phyloP scores from a whole-genome alignment of 345 rosid genomes.

The Anacardium occidentale region DNA sequence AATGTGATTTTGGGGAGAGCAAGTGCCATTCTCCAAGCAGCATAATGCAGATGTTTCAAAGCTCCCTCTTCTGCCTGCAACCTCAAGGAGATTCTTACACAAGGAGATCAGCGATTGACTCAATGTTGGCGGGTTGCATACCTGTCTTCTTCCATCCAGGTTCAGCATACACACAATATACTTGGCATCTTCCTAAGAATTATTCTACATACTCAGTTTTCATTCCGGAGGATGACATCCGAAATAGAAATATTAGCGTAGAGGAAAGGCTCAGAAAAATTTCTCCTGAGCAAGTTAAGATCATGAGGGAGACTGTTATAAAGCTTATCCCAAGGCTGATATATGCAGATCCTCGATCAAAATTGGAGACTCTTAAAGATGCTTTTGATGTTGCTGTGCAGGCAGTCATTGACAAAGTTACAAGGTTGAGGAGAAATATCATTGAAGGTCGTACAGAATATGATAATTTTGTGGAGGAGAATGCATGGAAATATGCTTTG shows the following conservation, averaged over 20 bases:
- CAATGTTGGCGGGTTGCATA: conserved; percentile 85
- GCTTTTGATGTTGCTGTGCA: conserved; percentile 83
- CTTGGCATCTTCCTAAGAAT: conserved; percentile 90
- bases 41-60: conserved; percentile 83
- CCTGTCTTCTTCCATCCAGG: conserved; percentile 95
- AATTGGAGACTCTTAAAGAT: conserved; percentile 59
- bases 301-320: conserved; percentile 72
- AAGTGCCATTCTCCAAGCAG: conserved; percentile 93
- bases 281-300: conserved; percentile 66
- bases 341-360: conserved; percentile 78
- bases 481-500: conserved; percentile 86
- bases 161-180: conserved; percentile 84
- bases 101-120: conserved; percentile 79
- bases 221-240: conserved; percentile 78
- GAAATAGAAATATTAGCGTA: conserved; percentile 66
- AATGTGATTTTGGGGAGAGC: conserved; percentile 89
- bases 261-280: conserved; percentile 70
- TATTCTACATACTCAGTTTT: conserved; percentile 79
- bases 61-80: conserved; percentile 79
- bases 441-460: conserved; percentile 71
- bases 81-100: conserved; percentile 96
- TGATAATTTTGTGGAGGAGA: conserved; percentile 81
- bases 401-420: conserved; percentile 74
- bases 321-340: conserved; percentile 65
- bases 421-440: conserved; percentile 76